phyloP scores from a whole-genome alignment of 768 basidiomycete genomes.

The Boletus edulis region DNA sequence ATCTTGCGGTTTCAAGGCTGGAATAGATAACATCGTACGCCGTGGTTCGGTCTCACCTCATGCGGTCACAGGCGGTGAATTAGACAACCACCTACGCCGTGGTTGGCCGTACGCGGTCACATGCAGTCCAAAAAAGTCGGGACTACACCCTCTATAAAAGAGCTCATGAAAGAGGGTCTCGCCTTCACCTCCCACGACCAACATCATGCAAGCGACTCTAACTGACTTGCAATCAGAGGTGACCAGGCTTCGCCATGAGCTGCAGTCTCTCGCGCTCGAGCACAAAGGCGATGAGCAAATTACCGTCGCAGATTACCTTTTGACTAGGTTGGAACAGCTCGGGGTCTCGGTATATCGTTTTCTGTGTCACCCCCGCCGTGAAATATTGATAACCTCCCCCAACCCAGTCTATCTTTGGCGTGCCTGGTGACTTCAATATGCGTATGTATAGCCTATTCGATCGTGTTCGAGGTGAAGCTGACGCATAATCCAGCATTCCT shows the following conservation, averaged over 20 bases:
- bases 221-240: conserved; percentile 43
- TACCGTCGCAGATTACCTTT: conserved; percentile 56
- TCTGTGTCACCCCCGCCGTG: not conserved
- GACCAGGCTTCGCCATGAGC: conserved; percentile 44
- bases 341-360: conserved; percentile 51
- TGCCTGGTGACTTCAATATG: conserved; percentile 85
- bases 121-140: too few relatives aligned
- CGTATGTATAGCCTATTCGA: conserved; percentile 30
- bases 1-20: too few relatives aligned
- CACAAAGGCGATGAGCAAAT: conserved; percentile 41
- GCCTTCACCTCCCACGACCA: not conserved
- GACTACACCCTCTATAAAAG: too few relatives aligned
- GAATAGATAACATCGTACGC: too few relatives aligned
- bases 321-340: conserved; percentile 61
- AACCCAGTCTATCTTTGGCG: conserved; percentile 71
- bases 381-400: not conserved
- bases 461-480: not conserved
- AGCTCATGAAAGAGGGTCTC: too few relatives aligned
- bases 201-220: conserved; percentile 12
- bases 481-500: conserved; percentile 23
- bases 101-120: too few relatives aligned
- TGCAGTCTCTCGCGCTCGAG: conserved; percentile 38
- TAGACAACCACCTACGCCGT: too few relatives aligned
- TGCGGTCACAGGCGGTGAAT: too few relatives aligned
- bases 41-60: too few relatives aligned